Conservation (phyloP, 2,329 filamentous ascomycete genomes). For the Diaporthe batatas region DNA sequence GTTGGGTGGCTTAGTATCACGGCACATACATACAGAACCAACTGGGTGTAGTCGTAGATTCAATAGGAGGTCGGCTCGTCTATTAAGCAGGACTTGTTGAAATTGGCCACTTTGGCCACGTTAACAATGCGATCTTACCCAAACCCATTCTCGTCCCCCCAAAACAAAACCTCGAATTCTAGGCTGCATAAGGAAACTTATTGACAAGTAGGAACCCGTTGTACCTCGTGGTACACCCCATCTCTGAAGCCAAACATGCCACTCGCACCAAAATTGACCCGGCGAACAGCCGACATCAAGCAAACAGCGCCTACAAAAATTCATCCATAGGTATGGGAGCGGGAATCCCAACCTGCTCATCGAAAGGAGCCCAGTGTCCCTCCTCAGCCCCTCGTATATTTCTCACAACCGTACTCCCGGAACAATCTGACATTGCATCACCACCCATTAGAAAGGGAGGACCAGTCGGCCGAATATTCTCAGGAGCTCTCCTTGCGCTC, state of each 20-base stretch:
- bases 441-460: neutral
- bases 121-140: neutral
- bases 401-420: conserved; percentile 39
- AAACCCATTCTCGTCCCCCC: neutral
- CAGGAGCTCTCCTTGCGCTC: conserved; percentile 21
- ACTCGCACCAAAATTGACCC: neutral
- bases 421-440: conserved; percentile 41
- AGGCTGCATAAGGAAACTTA: conserved; percentile 40
- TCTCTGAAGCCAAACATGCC: neutral
- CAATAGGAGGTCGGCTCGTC: neutral
- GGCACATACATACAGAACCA: neutral
- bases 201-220: neutral
- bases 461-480: conserved; percentile 15
- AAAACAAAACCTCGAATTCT: conserved; percentile 1
- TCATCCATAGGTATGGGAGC: conserved; percentile 14
- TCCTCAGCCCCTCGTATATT: neutral
- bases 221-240: neutral
- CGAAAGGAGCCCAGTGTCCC: conserved; percentile 26
- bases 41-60: neutral
- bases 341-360: conserved; percentile 24
- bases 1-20: neutral
- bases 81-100: neutral
- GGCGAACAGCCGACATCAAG: neutral
- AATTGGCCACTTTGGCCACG: neutral
- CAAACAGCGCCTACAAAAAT: conserved; percentile 1